phyloP scores from a whole-genome alignment of 352 stramenopile species.

The Globisporangium iwayamae region DNA sequence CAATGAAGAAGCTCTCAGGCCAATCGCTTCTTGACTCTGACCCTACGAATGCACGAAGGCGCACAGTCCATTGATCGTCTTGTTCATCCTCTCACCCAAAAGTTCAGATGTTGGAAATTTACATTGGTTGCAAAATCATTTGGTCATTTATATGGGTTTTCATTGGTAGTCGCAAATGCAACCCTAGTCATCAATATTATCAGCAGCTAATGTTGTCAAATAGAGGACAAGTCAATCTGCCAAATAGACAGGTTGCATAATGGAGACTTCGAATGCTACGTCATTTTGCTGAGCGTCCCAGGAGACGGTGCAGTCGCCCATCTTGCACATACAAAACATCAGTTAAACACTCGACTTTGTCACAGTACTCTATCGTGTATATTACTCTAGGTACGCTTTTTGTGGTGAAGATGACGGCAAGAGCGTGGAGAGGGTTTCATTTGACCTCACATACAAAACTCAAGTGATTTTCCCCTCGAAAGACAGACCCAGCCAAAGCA shows the following conservation, averaged over 20 bases:
- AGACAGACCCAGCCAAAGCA: not conserved
- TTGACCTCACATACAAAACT: not conserved
- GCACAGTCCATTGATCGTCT: not conserved
- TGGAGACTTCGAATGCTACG: slow-evolving; percentile 1
- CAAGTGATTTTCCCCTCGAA: not conserved
- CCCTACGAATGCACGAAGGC: not conserved
- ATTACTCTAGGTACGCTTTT: too few species aligned
- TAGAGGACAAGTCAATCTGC: not conserved
- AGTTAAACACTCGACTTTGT: too few species aligned
- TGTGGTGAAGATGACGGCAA: too few species aligned
- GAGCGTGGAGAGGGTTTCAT: too few species aligned
- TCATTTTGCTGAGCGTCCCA: too few species aligned
- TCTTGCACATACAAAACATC: too few species aligned
- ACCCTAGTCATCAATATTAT: slow-evolving; percentile 3
- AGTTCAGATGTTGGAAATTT: not conserved
- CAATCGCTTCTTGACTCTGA: not conserved
- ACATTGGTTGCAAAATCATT: not conserved
- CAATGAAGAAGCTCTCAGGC: too few species aligned
- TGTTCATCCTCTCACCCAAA: too few species aligned
- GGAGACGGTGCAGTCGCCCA: too few species aligned
- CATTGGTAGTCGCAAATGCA: not conserved
- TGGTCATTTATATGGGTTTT: not conserved
- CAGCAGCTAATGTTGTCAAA: slow-evolving; percentile 8
- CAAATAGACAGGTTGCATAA: not conserved
- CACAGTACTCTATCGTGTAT: too few species aligned